A percentile compares a stretch with the other conserved stretches of the same genome.
Conservation (phyloP, 1,139 yeast genomes). For the Chernovozyma aurita region DNA sequence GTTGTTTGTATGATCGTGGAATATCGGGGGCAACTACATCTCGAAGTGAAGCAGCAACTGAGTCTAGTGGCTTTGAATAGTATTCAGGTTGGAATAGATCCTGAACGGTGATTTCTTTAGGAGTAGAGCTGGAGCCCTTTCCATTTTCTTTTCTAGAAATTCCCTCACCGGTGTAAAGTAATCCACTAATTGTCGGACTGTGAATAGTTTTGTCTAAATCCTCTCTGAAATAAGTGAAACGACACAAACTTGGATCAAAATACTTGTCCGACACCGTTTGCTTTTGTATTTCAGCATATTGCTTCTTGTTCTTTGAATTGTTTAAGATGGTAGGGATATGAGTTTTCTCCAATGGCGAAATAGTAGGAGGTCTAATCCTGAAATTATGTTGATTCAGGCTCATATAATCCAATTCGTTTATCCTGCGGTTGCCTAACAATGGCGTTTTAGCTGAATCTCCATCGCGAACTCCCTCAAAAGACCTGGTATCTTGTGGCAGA, state of each 20-base stretch:
- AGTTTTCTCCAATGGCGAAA: slow-evolving; percentile 70
- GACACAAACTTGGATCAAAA: slow-evolving; percentile 23
- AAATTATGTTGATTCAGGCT: slow-evolving; percentile 41
- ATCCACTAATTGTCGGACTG: slow-evolving; percentile 82
- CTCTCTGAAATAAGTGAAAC: slow-evolving; percentile 91
- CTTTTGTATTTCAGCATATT: slow-evolving; percentile 4
- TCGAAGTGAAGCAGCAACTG: no score
- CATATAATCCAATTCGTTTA: slow-evolving; percentile 62
- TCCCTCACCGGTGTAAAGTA: slow-evolving; percentile 35
- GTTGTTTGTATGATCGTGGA: neutral
- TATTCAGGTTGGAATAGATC: slow-evolving; percentile 1
- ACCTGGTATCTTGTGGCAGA: neutral
- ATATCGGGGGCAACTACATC: no score
- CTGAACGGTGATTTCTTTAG: slow-evolving; percentile 1
- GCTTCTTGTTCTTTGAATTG: slow-evolving; percentile 8
- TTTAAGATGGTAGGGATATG: slow-evolving; percentile 30
- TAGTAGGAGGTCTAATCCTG: slow-evolving; percentile 67
- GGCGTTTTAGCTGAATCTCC: slow-evolving; percentile 15
- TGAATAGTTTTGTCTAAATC: slow-evolving; percentile 86
- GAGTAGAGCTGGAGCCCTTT: no score
- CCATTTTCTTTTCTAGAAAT: no score
- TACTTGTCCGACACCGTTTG: slow-evolving; percentile 1
- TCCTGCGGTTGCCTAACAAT: slow-evolving; percentile 34
- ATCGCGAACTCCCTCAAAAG: neutral
- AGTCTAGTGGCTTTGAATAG: neutral